Conservation (phyloP, 2,329 filamentous ascomycete genomes). For the Cryoendolithus antarcticus region DNA sequence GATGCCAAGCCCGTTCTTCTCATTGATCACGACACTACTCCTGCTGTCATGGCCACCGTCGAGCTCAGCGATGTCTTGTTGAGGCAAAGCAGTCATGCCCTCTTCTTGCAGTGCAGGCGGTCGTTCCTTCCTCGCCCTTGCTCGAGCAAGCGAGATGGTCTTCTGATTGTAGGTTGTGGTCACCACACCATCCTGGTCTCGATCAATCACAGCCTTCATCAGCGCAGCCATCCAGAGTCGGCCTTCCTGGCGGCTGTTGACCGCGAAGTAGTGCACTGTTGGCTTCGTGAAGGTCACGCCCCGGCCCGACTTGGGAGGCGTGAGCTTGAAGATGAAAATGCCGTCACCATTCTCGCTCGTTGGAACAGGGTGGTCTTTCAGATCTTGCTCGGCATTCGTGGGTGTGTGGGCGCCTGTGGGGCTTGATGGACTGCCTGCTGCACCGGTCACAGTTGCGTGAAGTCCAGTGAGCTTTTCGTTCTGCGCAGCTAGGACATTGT, state of each 20-base stretch:
- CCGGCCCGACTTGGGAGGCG: constrained; percentile 76
- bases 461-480: constrained; percentile 82
- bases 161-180: constrained; percentile 94
- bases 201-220: constrained; percentile 97
- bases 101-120: constrained; percentile 73
- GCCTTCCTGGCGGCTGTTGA: constrained; percentile 81
- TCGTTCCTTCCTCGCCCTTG: constrained; percentile 72
- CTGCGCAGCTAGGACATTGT: constrained; percentile 88
- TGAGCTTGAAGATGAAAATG: constrained; percentile 96
- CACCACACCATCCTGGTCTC: constrained; percentile 60
- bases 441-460: constrained; percentile 82
- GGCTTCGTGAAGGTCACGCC: constrained; percentile 97
- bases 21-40: too few species aligned
- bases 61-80: too few species aligned
- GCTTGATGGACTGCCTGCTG: constrained; percentile 55
- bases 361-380: constrained; percentile 24
- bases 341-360: constrained; percentile 39
- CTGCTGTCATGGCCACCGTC: too few species aligned
- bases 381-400: constrained; percentile 26
- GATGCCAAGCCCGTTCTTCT: too few species aligned
- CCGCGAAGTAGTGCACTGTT: constrained; percentile 93
- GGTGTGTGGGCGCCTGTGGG: constrained; percentile 29
- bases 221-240: constrained; percentile 95
- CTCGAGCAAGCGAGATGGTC: constrained; percentile 85
- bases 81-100: neutral